Percentiles rank a stretch among this genome's conserved stretches.
Evolutionary conservation across 2,329 filamentous ascomycete species (phyloP).

Genomic region (Fusarium brevicatenulatum): DNA sequence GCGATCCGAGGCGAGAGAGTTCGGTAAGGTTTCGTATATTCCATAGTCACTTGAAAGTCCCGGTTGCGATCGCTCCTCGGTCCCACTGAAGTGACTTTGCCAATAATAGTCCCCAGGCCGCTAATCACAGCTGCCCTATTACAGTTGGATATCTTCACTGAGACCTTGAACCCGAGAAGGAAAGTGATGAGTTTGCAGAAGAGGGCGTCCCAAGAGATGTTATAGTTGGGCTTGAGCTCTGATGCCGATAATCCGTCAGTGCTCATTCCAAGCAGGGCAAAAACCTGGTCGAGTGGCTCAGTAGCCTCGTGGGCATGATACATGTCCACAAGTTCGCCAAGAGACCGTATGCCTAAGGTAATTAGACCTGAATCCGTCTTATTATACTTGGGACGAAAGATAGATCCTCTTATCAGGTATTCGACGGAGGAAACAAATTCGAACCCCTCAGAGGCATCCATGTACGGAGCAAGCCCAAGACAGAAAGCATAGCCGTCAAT

Average conservation of each 20-base stretch:
- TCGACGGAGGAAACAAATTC: not conserved
- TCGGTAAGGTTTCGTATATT: not conserved
- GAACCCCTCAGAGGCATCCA: not conserved
- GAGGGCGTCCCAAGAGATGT: not conserved
- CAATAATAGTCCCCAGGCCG: not conserved
- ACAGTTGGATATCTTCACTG: not conserved
- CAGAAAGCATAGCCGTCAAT: not conserved
- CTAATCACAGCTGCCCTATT: not conserved
- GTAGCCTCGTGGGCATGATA: not conserved
- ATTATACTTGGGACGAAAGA: not conserved
- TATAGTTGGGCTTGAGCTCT: not conserved
- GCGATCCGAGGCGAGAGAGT: too few species aligned
- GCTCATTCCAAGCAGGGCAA: not conserved
- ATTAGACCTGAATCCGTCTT: not conserved
- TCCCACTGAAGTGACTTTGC: not conserved
- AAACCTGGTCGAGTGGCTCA: not conserved
- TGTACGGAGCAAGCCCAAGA: not conserved
- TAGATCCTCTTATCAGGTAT: not conserved
- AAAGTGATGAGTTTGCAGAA: not conserved
- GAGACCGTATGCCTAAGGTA: not conserved
- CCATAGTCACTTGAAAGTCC: not conserved
- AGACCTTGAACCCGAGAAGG: not conserved
- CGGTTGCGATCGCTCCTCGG: not conserved
- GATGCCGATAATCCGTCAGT: not conserved
- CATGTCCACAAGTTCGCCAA: not conserved